Conservation (phyloP, 805 yeast genomes). For the Zygotorulaspora danielsina region DNA sequence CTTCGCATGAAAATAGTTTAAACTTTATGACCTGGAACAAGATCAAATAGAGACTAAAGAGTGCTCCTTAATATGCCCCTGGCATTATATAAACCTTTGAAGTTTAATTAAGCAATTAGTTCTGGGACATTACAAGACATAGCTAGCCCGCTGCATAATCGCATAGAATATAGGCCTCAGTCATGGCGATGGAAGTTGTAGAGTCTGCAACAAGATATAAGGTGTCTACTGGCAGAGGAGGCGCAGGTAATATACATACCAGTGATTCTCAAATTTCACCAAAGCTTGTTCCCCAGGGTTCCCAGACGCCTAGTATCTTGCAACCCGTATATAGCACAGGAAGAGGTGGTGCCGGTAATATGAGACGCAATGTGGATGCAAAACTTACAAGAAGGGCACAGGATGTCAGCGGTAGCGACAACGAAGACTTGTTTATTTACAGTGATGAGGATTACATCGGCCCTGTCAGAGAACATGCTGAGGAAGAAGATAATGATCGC, state of each 20-base stretch:
- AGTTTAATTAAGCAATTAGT: too few relatives aligned
- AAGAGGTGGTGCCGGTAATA: constrained; percentile 76
- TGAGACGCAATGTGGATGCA: constrained; percentile 59
- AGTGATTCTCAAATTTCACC: constrained; percentile 47
- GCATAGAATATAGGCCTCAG: neutral
- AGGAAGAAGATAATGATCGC: constrained; percentile 4
- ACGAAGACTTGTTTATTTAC: constrained; percentile 10
- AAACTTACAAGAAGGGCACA: constrained; percentile 57
- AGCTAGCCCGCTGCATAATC: neutral
- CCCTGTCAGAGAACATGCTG: constrained; percentile 8
- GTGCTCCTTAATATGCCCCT: too few relatives aligned
- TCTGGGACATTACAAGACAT: too few relatives aligned
- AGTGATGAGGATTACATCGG: constrained; percentile 12
- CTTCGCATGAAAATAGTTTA: neutral
- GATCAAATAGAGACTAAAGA: too few relatives aligned
- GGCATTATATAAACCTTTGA: too few relatives aligned
- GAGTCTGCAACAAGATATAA: constrained; percentile 4
- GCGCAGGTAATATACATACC: constrained; percentile 62
- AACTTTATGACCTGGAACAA: too few relatives aligned
- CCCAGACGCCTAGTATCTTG: constrained; percentile 55
- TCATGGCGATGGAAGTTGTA: too few relatives aligned
- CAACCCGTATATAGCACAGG: constrained; percentile 63
- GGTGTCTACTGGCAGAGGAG: constrained; percentile 70
- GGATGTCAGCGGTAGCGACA: constrained; percentile 51
- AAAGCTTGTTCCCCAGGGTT: constrained; percentile 53